phyloP scores from a whole-genome alignment of 2,329 filamentous ascomycete genomes.

The Chaetomiaceae sp. region DNA sequence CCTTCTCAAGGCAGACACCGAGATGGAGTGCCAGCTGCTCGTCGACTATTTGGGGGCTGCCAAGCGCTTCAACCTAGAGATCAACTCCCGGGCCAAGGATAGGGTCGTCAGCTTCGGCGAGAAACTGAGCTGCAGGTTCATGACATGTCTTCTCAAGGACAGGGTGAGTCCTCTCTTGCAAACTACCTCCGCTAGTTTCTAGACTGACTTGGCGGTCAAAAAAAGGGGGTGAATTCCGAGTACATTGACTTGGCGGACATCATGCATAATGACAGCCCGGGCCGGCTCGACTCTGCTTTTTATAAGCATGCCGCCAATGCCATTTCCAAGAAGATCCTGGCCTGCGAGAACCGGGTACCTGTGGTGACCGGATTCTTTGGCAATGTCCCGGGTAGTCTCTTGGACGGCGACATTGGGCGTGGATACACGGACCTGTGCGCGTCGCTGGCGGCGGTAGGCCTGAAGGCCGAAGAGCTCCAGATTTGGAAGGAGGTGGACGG shows the following conservation, averaged over 20 bases:
- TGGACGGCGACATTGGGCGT: conserved; percentile 83
- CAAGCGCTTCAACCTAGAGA: conserved; percentile 66
- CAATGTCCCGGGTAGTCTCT: conserved; percentile 81
- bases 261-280: conserved; percentile 61
- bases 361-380: conserved; percentile 94
- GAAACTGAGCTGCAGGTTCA: conserved; percentile 89
- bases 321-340: conserved; percentile 60
- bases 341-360: conserved; percentile 64
- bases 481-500: conserved; percentile 97
- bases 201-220: conserved; percentile 28
- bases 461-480: conserved; percentile 84
- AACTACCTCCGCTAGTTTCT: not conserved
- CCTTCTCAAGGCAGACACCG: conserved; percentile 61
- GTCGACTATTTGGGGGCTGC: conserved; percentile 66
- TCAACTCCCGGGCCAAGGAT: conserved; percentile 74
- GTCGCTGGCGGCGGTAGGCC: conserved; percentile 81
- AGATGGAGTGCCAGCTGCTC: conserved; percentile 75
- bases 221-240: conserved; percentile 73
- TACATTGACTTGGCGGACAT: conserved; percentile 87
- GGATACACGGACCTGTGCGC: conserved; percentile 97
- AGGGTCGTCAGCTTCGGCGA: conserved; percentile 93
- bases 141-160: conserved; percentile 80
- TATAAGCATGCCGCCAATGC: conserved; percentile 61
- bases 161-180: conserved; percentile 39
- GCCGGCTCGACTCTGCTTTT: conserved; percentile 61